Evolutionary conservation across 805 yeast genomes (phyloP).

Genomic region (Schizosaccharomyces japonicus): DNA sequence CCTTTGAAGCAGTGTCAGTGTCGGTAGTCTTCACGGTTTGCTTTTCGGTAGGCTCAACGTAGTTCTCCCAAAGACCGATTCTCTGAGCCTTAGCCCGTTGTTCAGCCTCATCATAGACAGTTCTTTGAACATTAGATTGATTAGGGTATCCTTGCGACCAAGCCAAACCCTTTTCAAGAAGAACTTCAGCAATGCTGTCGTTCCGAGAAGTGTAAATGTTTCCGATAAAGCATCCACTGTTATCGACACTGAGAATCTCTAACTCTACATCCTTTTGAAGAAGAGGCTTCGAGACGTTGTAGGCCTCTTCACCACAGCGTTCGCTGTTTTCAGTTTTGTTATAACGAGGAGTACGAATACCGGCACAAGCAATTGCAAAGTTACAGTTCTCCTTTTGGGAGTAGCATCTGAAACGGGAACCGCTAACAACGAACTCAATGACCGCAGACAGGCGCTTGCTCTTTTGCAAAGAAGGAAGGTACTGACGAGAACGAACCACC

Average conservation of each 20-base stretch:
- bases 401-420: conserved; percentile 38
- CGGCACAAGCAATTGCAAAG: conserved; percentile 52
- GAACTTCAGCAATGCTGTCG: conserved; percentile 22
- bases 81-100: conserved; percentile 30
- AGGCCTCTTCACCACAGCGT: conserved; percentile 25
- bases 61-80: conserved; percentile 46
- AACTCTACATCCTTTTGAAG: conserved; percentile 54
- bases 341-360: conserved; percentile 28
- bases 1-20: conserved; percentile 9
- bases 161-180: conserved; percentile 40
- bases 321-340: conserved; percentile 9
- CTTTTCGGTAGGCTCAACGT: conserved; percentile 17
- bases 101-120: conserved; percentile 32
- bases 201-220: conserved; percentile 27
- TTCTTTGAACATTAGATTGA: conserved; percentile 14
- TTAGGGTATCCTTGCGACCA: conserved; percentile 44
- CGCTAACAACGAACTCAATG: conserved; percentile 50
- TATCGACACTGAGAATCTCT: conserved; percentile 46
- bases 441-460: conserved; percentile 40
- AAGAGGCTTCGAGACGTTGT: conserved; percentile 29
- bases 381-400: conserved; percentile 50
- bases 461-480: conserved; percentile 42
- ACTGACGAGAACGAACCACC: conserved; percentile 46
- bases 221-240: conserved; percentile 62
- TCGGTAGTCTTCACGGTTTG: background rate